phyloP scores from a whole-genome alignment of 345 rosid species.

The Erucastrum elatum region DNA sequence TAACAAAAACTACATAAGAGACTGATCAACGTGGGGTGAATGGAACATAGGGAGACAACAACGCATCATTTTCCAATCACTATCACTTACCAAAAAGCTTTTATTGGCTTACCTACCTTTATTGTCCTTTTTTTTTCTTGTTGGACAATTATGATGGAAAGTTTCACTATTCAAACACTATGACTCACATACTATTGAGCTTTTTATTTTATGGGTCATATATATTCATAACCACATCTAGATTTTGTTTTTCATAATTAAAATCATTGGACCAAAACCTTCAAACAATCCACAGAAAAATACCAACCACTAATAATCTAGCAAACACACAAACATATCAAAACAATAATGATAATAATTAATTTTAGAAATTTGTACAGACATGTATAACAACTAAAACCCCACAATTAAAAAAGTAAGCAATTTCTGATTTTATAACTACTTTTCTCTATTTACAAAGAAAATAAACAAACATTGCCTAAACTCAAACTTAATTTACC shows the following conservation, averaged over 20 bases:
- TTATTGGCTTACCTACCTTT: constrained; percentile 34
- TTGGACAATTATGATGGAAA: constrained; percentile 31
- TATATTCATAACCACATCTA: not conserved
- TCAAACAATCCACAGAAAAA: not conserved
- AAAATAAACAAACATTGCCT: constrained; percentile 23
- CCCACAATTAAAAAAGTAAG: not conserved
- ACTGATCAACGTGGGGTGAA: constrained; percentile 13
- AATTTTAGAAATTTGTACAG: constrained; percentile 24
- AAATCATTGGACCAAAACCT: not conserved
- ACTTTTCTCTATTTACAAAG: constrained; percentile 25
- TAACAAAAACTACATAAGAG: constrained; percentile 4
- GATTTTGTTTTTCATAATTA: not conserved
- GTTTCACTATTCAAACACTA: not conserved
- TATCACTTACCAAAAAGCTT: constrained; percentile 21
- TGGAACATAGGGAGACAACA: not conserved
- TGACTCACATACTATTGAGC: not conserved
- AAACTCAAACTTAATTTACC: not conserved
- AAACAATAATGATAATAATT: not conserved
- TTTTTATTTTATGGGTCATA: constrained; percentile 5
- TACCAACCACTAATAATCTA: constrained; percentile 17
- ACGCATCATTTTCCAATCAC: constrained; percentile 22
- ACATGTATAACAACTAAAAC: not conserved
- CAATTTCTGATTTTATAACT: constrained; percentile 21
- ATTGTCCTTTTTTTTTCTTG: constrained; percentile 24
- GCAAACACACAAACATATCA: not conserved